These are phyloP conservation scores for Arxiozyma telluris DNA, from an alignment of 1,139 yeast species.

Conservation along the genomic window DNA sequence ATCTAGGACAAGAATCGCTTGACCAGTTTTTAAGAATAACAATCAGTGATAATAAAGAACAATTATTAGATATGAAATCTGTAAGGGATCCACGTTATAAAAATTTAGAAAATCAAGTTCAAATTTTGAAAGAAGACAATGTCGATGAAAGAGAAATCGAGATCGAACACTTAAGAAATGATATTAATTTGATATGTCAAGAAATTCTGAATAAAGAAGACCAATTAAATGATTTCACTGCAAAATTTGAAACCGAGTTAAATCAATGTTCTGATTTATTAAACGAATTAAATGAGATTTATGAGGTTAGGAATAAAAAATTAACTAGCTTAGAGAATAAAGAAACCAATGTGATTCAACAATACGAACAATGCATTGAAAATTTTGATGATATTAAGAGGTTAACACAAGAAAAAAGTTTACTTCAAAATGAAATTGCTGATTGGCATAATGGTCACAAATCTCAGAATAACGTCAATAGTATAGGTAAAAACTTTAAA, in stretches of 20 bases:
- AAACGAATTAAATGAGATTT: conserved; percentile 17
- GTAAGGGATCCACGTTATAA: conserved; percentile 18
- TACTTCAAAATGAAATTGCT: conserved; percentile 2
- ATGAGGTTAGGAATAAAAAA: conserved; percentile 8
- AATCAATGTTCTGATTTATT: conserved; percentile 23
- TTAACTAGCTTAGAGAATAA: conserved; percentile 5
- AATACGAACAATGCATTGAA: conserved; percentile 3
- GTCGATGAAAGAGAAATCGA: conserved; percentile 6
- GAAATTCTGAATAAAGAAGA: conserved; percentile 18
- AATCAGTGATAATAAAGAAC: conserved; percentile 18
- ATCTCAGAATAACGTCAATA: not conserved
- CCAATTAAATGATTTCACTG: conserved; percentile 18
- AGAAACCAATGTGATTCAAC: conserved; percentile 5
- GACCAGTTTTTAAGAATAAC: conserved; percentile 28
- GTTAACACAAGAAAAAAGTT: not conserved
- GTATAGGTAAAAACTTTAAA: conserved; percentile 1
- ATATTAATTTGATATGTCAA: conserved; percentile 13
- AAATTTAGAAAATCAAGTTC: conserved; percentile 16
- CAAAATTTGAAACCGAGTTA: conserved; percentile 19
- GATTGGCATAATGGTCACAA: not conserved
- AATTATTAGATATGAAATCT: conserved; percentile 15
- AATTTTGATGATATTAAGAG: conserved; percentile 1
- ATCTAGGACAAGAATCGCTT: conserved; percentile 27
- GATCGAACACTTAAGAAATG: conserved; percentile 12
- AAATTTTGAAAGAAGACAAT: conserved; percentile 12